phyloP scores from a whole-genome alignment of 306 rosid genomes.

The Cucurbita pepo region DNA sequence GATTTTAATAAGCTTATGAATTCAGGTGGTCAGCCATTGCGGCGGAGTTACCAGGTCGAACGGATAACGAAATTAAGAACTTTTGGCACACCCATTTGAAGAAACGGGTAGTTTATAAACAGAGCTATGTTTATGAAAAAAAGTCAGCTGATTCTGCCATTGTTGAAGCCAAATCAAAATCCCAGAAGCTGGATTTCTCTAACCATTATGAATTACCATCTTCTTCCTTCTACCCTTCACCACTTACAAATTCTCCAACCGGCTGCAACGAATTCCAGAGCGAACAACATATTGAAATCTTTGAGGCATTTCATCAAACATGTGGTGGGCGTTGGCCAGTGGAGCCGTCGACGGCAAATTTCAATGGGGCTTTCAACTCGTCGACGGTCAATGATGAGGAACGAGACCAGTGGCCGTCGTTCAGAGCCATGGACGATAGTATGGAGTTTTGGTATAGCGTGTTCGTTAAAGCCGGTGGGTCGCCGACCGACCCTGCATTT shows the following conservation, averaged over 20 bases:
- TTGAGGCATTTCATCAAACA: constrained; percentile 26
- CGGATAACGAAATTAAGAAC: constrained; percentile 85
- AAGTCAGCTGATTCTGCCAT: constrained; percentile 17
- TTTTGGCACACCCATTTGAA: constrained; percentile 97
- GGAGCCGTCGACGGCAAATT: constrained; percentile 19
- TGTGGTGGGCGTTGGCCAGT: constrained; percentile 63
- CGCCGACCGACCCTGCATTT: constrained; percentile 36
- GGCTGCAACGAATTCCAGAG: constrained; percentile 11
- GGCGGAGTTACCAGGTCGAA: constrained; percentile 74
- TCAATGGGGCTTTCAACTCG: background rate
- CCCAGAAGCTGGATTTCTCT: constrained; percentile 9
- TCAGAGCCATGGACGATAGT: constrained; percentile 26
- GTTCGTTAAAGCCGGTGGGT: constrained; percentile 37
- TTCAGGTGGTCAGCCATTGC: constrained; percentile 93
- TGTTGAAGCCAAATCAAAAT: constrained; percentile 25
- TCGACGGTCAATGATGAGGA: constrained; percentile 14
- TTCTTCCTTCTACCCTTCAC: constrained; percentile 21
- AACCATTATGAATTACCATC: constrained; percentile 17
- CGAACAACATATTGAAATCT: constrained; percentile 27
- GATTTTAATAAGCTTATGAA: background rate
- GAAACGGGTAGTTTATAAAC: constrained; percentile 30
- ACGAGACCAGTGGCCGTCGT: constrained; percentile 10
- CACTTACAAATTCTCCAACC: constrained; percentile 12
- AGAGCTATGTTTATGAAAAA: background rate
- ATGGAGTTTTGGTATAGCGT: constrained; percentile 82